Percentiles rank a stretch among this genome's conserved stretches.
phyloP scores from a whole-genome alignment of 192 early-diverging fungal genomes.

The Backusella luteola region DNA sequence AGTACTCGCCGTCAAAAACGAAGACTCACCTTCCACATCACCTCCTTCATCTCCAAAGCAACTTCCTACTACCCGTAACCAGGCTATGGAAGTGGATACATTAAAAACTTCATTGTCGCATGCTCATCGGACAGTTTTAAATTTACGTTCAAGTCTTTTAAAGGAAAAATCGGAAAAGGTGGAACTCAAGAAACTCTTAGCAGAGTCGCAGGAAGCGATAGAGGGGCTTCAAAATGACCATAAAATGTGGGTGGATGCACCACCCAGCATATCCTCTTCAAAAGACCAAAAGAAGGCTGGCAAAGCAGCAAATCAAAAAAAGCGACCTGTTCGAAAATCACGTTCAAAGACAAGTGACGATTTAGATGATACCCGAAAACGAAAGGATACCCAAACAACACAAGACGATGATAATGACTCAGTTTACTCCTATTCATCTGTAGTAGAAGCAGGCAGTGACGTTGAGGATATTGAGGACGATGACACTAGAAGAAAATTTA shows the following conservation, averaged over 20 bases:
- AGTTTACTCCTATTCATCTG: background rate
- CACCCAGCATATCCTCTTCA: background rate
- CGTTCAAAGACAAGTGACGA: background rate
- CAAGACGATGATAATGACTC: conserved; percentile 14
- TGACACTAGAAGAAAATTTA: conserved; percentile 13
- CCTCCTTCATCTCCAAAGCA: conserved; percentile 34
- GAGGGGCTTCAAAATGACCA: conserved; percentile 51
- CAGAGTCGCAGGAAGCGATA: conserved; percentile 57
- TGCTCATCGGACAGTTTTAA: conserved; percentile 53
- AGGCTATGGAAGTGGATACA: conserved; percentile 37
- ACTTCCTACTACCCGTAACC: conserved; percentile 16
- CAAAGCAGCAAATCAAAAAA: background rate
- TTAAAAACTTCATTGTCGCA: conserved; percentile 38
- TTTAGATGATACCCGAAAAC: conserved; percentile 5
- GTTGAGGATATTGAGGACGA: background rate
- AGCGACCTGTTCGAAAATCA: background rate
- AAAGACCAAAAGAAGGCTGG: background rate
- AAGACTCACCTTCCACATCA: conserved; percentile 7
- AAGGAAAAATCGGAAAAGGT: conserved; percentile 55
- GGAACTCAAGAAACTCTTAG: conserved; percentile 52
- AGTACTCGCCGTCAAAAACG: background rate
- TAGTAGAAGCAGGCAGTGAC: conserved; percentile 20
- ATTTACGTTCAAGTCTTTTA: conserved; percentile 48
- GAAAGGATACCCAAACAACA: conserved; percentile 5
- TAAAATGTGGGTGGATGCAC: conserved; percentile 30